phyloP scores from a whole-genome alignment of 345 rosid genomes.

The Camelina sativa region DNA sequence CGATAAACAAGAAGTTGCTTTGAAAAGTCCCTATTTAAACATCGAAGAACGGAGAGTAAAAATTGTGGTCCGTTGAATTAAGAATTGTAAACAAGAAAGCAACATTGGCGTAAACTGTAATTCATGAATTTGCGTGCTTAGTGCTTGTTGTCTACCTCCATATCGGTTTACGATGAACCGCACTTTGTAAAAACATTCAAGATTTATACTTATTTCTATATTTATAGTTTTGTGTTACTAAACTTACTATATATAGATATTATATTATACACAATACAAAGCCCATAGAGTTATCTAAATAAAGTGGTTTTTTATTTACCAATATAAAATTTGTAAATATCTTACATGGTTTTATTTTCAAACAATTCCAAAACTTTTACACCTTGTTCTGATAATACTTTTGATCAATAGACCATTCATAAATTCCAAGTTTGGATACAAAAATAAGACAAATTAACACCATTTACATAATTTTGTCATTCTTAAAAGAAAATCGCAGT shows the following conservation, averaged over 20 bases:
- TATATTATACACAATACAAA: not conserved
- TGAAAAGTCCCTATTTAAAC: not conserved
- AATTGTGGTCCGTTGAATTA: constrained; percentile 34
- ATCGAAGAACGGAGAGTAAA: constrained; percentile 18
- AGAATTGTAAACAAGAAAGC: constrained; percentile 15
- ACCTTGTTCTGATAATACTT: not conserved
- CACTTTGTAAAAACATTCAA: not conserved
- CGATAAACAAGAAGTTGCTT: constrained; percentile 4
- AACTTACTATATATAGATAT: constrained; percentile 5
- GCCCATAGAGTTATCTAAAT: not conserved
- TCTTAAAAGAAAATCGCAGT: not conserved
- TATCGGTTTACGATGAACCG: constrained; percentile 32
- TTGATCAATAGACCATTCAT: not conserved
- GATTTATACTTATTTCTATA: not conserved
- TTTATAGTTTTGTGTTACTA: not conserved
- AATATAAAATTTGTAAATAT: not conserved
- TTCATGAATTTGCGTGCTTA: constrained; percentile 54
- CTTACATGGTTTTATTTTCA: not conserved
- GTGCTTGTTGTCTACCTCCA: constrained; percentile 78
- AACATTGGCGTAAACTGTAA: constrained; percentile 52
- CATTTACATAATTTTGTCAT: not conserved
- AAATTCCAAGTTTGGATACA: not conserved
- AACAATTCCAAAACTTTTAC: not conserved
- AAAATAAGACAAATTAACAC: not conserved
- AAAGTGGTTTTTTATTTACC: not conserved